Evolutionary conservation across 2,329 filamentous ascomycete species (phyloP), one percentile per base, ranked within the genome.

Genomic region (Sarocladium oryzae): DNA sequence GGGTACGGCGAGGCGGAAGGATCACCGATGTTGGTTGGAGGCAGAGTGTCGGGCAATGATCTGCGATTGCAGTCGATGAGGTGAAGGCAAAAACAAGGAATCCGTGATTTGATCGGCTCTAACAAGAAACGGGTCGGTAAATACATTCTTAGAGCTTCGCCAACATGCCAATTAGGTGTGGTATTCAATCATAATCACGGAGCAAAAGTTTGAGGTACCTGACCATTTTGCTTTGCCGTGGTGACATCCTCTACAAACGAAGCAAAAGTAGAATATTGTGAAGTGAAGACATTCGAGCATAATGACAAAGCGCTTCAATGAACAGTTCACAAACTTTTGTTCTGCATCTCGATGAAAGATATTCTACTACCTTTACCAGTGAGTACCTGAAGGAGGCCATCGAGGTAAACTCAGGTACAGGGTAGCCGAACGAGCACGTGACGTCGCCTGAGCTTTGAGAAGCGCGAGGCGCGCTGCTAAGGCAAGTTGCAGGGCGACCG

Each of bases 11-110:
- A 60, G 49, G 58, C 56, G 2, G 74, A 75, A 52, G 63, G 60
- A 2, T 63, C 69, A 7, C 67, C 69, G 1, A 74, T 76, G 69
- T 57, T 75, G 37, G 58, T 64, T 11, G 15, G 15, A 15, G 33
- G n/a, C 7, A 2, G 26, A 36, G 9, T 7, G 23, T 15, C 15
- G 15, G 50, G 57, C 10, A 56, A 54, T 30, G 15, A 16, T 4
- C 45, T 57, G 8, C 51, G 55, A 16, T 24, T 56, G 2, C 30
- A 55, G 20, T 49, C 51, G 2, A 16, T 54, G 37, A 36, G 32
- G 15, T 51, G n/a, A n/a, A n/a, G 20, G 9, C 41, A 24, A 23
- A 41, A n/a, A n/a, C n/a, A n/a, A n/a, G n/a, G n/a, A n/a, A n/a
- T n/a, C n/a, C n/a, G n/a, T n/a, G n/a, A n/a, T n/a, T n/a, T n/a